Conservation (phyloP, 495 filamentous ascomycete genomes). For the Aspergillus heteromorphus region DNA sequence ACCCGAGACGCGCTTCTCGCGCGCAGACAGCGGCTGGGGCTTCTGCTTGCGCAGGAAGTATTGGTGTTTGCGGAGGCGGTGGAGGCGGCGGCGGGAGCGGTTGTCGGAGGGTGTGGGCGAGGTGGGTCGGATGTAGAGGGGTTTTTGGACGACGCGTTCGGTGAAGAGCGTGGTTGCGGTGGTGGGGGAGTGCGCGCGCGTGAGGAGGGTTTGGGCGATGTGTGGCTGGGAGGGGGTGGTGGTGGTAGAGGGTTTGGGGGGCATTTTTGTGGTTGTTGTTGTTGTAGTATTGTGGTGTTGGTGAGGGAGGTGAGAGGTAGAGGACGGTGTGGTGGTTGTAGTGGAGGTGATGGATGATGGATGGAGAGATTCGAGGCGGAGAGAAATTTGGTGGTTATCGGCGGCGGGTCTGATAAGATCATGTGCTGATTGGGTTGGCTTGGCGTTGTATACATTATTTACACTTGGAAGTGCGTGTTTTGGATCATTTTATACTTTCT, state of each 20-base stretch:
- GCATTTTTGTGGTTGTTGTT: conserved; percentile 16
- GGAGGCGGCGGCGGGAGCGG: conserved; percentile 56
- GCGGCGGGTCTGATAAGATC: neutral
- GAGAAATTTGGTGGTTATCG: neutral
- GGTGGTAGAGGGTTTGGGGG: conserved; percentile 23
- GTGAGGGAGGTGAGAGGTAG: neutral
- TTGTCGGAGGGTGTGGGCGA: conserved; percentile 57
- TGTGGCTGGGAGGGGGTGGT: conserved; percentile 32
- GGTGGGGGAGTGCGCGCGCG: conserved; percentile 66
- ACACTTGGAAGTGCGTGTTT: neutral
- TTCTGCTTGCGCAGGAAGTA: conserved; percentile 56
- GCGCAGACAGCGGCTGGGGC: conserved; percentile 73
- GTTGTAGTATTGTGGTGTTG: neutral
- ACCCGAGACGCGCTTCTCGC: conserved; percentile 65
- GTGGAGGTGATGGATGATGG: neutral
- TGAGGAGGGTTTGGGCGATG: conserved; percentile 63
- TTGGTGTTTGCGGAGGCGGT: conserved; percentile 50
- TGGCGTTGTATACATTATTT: neutral
- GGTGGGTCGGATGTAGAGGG: conserved; percentile 71
- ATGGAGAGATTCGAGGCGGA: neutral
- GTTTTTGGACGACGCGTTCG: conserved; percentile 76
- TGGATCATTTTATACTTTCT: neutral
- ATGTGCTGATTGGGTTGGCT: neutral
- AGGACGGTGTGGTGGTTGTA: neutral
- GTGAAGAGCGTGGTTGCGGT: conserved; percentile 65